Base-by-base conservation (phyloP, 768 basidiomycete genomes). In the Kwoniella europaea region DNA sequence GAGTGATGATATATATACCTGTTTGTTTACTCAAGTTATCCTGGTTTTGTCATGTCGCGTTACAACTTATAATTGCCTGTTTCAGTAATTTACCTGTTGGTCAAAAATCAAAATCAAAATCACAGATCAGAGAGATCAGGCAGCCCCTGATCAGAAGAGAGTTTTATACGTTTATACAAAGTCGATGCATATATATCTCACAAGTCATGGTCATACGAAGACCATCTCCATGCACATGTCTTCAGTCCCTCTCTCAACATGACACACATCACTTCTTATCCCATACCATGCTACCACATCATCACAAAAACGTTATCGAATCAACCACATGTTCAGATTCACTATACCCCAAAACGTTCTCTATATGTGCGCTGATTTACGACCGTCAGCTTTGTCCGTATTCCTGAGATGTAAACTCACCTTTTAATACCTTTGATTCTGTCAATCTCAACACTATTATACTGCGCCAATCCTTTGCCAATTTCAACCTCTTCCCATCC, bases 301-400 rank as follows among this genome's bases (percentile, higher is more conserved):
- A 16, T 69, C 57, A 74, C 44, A 73, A 69, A 54, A 96, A 91
- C 2, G 92, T 93, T 77, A 97, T 90, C 78, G 94, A 93, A 80
- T 98, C 97, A 6, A 96, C 95, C 59, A 98, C 94, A 85, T 98
- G 92, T 82, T 98, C 97, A 29, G 93, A 92, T 80, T 99, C 97
- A 15, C 92, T 92, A 83, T 99, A 98, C 2, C 94, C 96, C 59
- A 99, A 83, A 6, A 94, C 77, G 69, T 90, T 88, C 10, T 90
- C 86, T 50, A 99, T 89, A 63, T 91, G 87, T 1, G 92, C 90
- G 74, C 96, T 98, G 80, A 65, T 55, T 3, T 41, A 43, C 57
- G 61, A 74, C 69, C 67, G 66, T 65, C 65, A 67, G 68, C 63
- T 24, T 56, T 56, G 18, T 43, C 16, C 52, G 10, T 10, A n/a